A percentile compares a stretch with the other conserved stretches of the same genome.
These are phyloP conservation scores for Rhizopogon salebrosus DNA, from an alignment of 768 basidiomycete genomes.

Conservation along the genomic window DNA sequence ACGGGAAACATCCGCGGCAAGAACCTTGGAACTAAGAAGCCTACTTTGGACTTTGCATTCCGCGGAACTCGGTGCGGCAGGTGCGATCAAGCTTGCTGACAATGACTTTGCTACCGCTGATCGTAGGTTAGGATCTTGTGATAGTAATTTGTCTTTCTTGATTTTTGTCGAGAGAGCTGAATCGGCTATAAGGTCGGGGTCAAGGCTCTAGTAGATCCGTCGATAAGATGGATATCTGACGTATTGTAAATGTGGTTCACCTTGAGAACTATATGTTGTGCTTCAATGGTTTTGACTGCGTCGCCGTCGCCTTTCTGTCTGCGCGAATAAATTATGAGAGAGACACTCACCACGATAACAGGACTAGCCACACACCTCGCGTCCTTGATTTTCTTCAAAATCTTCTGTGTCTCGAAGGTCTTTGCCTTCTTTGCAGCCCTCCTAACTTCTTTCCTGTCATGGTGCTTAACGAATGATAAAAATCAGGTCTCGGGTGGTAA, in stretches of 20 bases:
- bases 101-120: slow-evolving; percentile 44
- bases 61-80: slow-evolving; percentile 36
- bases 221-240: not conserved
- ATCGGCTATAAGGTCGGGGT: slow-evolving; percentile 53
- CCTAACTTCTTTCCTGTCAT: slow-evolving; percentile 64
- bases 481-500: slow-evolving; percentile 7
- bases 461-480: slow-evolving; percentile 48
- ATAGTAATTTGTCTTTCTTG: slow-evolving; percentile 63
- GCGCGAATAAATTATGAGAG: slow-evolving; percentile 2
- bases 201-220: slow-evolving; percentile 40
- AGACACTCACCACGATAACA: not conserved
- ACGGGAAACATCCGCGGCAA: slow-evolving; percentile 52
- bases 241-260: slow-evolving; percentile 33
- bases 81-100: slow-evolving; percentile 25
- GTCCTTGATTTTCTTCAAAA: slow-evolving; percentile 77
- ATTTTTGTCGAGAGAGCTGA: slow-evolving; percentile 70
- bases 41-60: slow-evolving; percentile 63
- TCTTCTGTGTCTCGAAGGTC: slow-evolving; percentile 72
- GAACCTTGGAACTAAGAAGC: slow-evolving; percentile 70
- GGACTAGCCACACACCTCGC: slow-evolving; percentile 42
- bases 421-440: slow-evolving; percentile 80
- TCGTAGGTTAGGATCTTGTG: slow-evolving; percentile 41
- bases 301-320: slow-evolving; percentile 34
- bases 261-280: slow-evolving; percentile 61
- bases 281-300: slow-evolving; percentile 45